phyloP scores from a whole-genome alignment of 768 basidiomycete genomes.

The Trametes punicea region DNA sequence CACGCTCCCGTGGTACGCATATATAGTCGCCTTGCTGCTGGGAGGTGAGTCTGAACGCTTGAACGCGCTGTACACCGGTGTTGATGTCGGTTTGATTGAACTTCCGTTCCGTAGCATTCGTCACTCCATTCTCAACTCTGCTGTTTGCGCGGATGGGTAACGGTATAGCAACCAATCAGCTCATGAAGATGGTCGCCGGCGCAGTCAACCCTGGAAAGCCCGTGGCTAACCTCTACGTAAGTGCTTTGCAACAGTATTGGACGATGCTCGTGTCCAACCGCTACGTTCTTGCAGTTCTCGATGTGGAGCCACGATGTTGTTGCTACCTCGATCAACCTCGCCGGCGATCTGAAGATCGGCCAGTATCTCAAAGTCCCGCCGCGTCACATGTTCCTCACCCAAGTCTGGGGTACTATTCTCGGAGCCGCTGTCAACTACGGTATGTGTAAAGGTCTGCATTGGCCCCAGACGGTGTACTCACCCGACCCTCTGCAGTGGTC shows the following conservation, averaged over 20 bases:
- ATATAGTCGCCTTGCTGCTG: constrained; percentile 51
- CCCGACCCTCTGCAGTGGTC: constrained; percentile 38
- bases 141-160: constrained; percentile 59
- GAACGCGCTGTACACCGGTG: not conserved
- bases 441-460: constrained; percentile 6
- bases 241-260: not conserved
- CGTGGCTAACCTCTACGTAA: constrained; percentile 66
- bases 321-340: constrained; percentile 48
- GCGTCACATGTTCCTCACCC: constrained; percentile 60
- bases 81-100: not conserved
- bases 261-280: not conserved
- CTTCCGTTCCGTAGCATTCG: constrained; percentile 7
- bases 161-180: constrained; percentile 55
- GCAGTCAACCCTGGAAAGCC: constrained; percentile 60
- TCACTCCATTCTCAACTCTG: constrained; percentile 53
- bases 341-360: constrained; percentile 56
- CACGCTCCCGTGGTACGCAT: constrained; percentile 62
- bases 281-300: constrained; percentile 41
- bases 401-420: constrained; percentile 63
- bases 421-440: constrained; percentile 40
- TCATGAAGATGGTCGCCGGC: constrained; percentile 66
- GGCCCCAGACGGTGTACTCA: constrained; percentile 22
- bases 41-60: constrained; percentile 30
- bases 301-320: constrained; percentile 69
- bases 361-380: constrained; percentile 65